These are phyloP conservation scores for Syncephalastrum racemosum DNA, from an alignment of 371 early-diverging fungal genomes.

Conservation along the genomic window DNA sequence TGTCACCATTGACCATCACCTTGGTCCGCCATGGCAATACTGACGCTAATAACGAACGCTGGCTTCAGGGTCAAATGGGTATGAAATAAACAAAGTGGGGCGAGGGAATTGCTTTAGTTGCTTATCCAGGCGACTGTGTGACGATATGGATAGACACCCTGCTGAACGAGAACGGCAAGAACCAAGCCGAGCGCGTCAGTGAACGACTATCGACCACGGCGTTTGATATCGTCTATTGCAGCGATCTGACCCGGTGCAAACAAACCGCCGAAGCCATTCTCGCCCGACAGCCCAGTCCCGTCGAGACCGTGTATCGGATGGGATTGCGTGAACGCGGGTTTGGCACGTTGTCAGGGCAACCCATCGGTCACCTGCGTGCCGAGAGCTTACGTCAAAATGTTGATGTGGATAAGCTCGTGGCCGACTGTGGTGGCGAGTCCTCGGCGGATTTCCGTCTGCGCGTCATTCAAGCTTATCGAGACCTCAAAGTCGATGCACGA, in stretches of 20 bases:
- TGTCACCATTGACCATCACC: constrained; percentile 23
- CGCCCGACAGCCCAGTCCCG: constrained; percentile 14
- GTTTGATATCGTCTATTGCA: constrained; percentile 35
- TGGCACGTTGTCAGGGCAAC: constrained; percentile 27
- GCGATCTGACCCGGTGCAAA: constrained; percentile 38
- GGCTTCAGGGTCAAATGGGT: constrained; percentile 48
- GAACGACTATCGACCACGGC: constrained; percentile 22
- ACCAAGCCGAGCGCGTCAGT: constrained; percentile 36
- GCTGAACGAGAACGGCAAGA: constrained; percentile 27
- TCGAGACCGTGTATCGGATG: constrained; percentile 16
- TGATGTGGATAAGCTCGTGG: constrained; percentile 15
- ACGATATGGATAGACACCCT: constrained; percentile 27
- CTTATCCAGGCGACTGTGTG: background rate
- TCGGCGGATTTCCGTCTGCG: constrained; percentile 18
- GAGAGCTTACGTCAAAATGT: constrained; percentile 11
- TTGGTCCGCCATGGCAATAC: constrained; percentile 50
- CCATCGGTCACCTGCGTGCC: constrained; percentile 9
- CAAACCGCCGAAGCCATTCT: constrained; percentile 36
- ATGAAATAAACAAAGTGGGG: no score
- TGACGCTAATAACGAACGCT: constrained; percentile 41
- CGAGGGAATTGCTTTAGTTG: no score
- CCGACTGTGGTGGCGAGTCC: constrained; percentile 28
- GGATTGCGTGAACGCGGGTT: constrained; percentile 36
- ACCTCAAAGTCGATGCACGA: constrained; percentile 22
- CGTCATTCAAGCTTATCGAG: constrained; percentile 20